Evolutionary conservation across 305 asterid genomes (phyloP).

Genomic region (Solanum hybrid): DNA sequence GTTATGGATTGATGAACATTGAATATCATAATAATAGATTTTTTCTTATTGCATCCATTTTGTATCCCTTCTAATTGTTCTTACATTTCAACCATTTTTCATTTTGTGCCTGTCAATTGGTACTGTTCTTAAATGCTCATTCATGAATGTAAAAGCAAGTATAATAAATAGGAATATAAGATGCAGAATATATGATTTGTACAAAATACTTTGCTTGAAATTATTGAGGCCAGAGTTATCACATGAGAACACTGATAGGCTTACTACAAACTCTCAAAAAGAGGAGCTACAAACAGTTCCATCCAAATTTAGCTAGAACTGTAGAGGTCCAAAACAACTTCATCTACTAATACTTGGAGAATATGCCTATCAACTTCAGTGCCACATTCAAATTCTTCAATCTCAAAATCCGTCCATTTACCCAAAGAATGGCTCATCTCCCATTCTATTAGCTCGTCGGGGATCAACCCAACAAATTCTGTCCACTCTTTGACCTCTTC

Average conservation of each 20-base stretch:
- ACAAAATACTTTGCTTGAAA: neutral
- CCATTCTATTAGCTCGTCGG: slow-evolving; percentile 24
- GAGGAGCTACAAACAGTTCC: neutral
- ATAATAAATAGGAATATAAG: neutral
- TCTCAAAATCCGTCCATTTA: slow-evolving; percentile 61
- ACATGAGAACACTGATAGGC: neutral
- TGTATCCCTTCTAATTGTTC: neutral
- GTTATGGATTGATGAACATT: neutral
- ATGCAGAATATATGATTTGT: neutral
- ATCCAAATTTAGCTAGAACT: neutral
- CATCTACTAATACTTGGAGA: slow-evolving; percentile 57
- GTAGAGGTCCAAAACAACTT: slow-evolving; percentile 38
- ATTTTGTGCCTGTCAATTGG: neutral
- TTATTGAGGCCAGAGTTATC: neutral
- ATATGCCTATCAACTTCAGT: slow-evolving; percentile 41
- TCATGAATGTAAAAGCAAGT: neutral
- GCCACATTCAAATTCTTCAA: slow-evolving; percentile 55
- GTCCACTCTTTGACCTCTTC: slow-evolving; percentile 62
- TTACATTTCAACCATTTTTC: neutral
- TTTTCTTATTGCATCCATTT: neutral
- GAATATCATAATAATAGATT: neutral
- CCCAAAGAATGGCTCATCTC: slow-evolving; percentile 61
- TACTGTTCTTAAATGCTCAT: neutral
- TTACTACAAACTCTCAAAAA: neutral
- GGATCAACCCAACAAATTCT: slow-evolving; percentile 30